Evolutionary conservation across 2,329 filamentous ascomycete species (phyloP), one percentile per base, ranked within the genome.

Genomic region (Aspergillus japonicus): DNA sequence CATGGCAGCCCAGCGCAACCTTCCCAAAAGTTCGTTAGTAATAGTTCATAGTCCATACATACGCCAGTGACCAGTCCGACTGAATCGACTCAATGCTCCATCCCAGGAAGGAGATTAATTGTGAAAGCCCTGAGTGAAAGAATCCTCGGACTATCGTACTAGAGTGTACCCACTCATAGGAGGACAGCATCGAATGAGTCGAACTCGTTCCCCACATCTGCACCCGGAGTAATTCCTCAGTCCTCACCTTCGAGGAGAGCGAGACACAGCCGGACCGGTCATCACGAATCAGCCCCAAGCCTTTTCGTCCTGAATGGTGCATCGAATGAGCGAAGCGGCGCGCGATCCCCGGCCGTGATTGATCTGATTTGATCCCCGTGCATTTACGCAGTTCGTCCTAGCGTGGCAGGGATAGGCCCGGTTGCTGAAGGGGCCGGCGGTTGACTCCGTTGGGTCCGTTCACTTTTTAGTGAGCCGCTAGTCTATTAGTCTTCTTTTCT

Each of bases 371-470:
- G 52, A 47, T 47, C 47, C 23, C 53, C 48, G 24, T 54, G 42
- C 54, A 57, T 57, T 57, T 57, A 56, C 54, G 54, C 49, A 53
- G 26, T 61, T 39, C 21, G 52, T 53, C 54, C 35, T 61, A 58
- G 55, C 48, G 59, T 53, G 55, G 47, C 54, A 19, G 21, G 55
- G 50, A 53, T 26, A 19, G n/a, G 24, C 21, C 58, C 44, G 35
- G 19, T 42, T 47, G 23, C 53, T 26, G 10, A 24, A 51, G 26
- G 39, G 39, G 16, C 42, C 42, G 39, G 53, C 53, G 53, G 53
- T 55, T 55, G 42, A 33, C 53, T 55, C 53, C 53, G 53, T 29
- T 24, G 53, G 16, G 39, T 8, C 39, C 39, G 39, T 44, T 44
- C 39, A 19, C 39, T 44, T 12, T 44, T 35, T 44, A 44, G 39